Evolutionary conservation across 805 yeast species (phyloP).

Genomic region (Pichia rugopelliculosa): DNA sequence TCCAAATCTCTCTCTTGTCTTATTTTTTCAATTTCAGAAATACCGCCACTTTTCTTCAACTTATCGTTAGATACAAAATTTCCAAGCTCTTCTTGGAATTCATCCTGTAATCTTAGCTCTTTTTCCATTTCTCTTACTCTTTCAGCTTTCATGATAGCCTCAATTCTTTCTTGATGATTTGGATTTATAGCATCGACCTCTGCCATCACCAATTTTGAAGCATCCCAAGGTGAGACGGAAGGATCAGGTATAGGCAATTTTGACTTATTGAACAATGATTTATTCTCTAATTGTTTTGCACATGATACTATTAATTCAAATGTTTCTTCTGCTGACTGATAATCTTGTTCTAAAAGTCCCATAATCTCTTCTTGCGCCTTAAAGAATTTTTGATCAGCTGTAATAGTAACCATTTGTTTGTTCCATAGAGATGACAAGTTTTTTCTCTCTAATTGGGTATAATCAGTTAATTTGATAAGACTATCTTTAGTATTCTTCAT

Average conservation of each 20-base stretch:
- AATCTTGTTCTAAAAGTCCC: slow-evolving; percentile 71
- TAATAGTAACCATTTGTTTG: slow-evolving; percentile 76
- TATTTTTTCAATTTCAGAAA: slow-evolving; percentile 72
- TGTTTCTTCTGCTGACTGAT: slow-evolving; percentile 74
- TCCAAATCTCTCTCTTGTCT: slow-evolving; percentile 64
- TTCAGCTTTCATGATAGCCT: slow-evolving; percentile 86
- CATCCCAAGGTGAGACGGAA: slow-evolving; percentile 47
- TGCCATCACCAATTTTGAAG: slow-evolving; percentile 69
- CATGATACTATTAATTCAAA: slow-evolving; percentile 75
- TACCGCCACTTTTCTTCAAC: slow-evolving; percentile 75
- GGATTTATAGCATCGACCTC: slow-evolving; percentile 79
- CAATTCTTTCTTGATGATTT: slow-evolving; percentile 75
- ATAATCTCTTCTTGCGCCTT: slow-evolving; percentile 84
- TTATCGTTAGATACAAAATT: slow-evolving; percentile 74
- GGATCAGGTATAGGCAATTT: slow-evolving; percentile 41
- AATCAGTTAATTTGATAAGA: slow-evolving; percentile 48
- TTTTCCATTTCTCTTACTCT: slow-evolving; percentile 66
- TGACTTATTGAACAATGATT: slow-evolving; percentile 33
- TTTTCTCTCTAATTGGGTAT: slow-evolving; percentile 63
- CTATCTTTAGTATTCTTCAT: slow-evolving; percentile 48
- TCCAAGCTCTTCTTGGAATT: slow-evolving; percentile 79
- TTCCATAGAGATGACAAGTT: slow-evolving; percentile 93
- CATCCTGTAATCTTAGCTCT: slow-evolving; percentile 46
- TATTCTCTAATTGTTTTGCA: slow-evolving; percentile 67
- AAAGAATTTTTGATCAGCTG: slow-evolving; percentile 91